Evolutionary conservation across 2,329 filamentous ascomycete genomes (phyloP), one percentile per base, ranked within the genome.

Genomic region (Cadophora sp.): DNA sequence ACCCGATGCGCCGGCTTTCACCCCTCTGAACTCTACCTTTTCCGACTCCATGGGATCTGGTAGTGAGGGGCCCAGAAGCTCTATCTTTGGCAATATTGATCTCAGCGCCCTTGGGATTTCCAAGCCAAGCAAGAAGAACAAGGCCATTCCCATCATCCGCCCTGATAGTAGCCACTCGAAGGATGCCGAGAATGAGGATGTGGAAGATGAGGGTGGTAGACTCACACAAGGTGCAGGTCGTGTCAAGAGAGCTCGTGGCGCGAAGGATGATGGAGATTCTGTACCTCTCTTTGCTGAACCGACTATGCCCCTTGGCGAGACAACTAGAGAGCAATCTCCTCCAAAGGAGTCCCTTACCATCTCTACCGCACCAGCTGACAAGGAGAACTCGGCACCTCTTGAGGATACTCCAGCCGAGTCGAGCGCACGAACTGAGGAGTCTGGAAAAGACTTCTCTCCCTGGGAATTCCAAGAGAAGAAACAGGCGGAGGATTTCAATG

Each of bases 111-210:
- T 85, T 16, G 89, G 92, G 24, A 84, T 88, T 59, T 80, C 87
- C 33, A 91, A 91, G 74, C 85, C 89, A 7, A 78, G 80, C 0
- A 93, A 91, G 79, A 89, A 88, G 73, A 92, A 90, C 4, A 97
- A 96, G 80, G 93, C 93, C 11, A 86, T 97, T 64, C 91, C 94
- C 0, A 96, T 97, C 69, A 80, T 95, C 11, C 84, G 84, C 47
- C 91, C 92, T 0, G 83, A 88, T 66, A 88, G 83, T 73, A 80
- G 70, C 66, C 81, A 82, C 71, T 78, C 81, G 69, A 79, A 77
- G 1, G 76, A 79, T 59, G 75, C 76, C 33, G 78, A 77, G 39
- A 75, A 75, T 63, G 76, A 80, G 22, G 78, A 78, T 18, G 75
- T 79, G 11, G 84, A 91, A 66, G 87, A 88, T 68, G 83, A 85